Base-by-base conservation (phyloP, 2,329 filamentous ascomycete genomes). In the Myriosclerotinia curreyana region DNA sequence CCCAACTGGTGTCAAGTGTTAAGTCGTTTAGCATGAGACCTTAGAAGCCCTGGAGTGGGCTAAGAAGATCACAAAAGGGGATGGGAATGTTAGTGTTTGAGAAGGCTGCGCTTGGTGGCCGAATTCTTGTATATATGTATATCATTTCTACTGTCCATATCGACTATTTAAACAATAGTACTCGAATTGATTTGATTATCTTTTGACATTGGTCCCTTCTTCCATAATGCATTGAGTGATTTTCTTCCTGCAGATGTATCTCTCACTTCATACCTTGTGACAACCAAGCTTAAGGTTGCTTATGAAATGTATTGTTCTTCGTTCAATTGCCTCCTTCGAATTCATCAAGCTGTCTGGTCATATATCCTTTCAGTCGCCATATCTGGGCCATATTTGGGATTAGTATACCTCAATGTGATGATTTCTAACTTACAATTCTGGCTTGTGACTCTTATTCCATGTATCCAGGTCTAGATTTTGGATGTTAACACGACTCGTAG, bases 1-100 rank as follows among this genome's bases (percentile, higher is more conserved):
- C 40, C 70, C 71, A 53, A 15, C 62, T 15, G 70, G 66, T 50
- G 71, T 66, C 55, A 64, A 60, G 28, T 73, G 69, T 66, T 73
- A 71, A 61, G 51, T 49, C 11, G 3, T n/a, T 51, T 60, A 34
- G 42, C 22, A 42, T 12, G 15, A 3, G 9, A 5, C 9, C 17
- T 22, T n/a, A 12, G 11, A 40, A 50, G 11, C 22, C 5, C 55
- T 28, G 7, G 8, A 20, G 11, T 20, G 42, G 20, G n/a, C 9
- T 36, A 34, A 14, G 12, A 36, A 48, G n/a, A 36, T 48, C 11
- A 5, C 31, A 36, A n/a, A 49, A 31, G 44, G 28, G 55, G 42
- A 44, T 12, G 9, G n/a, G 17, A 5, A 31, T 31, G 28, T 6
- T 31, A 6, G 28, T 6, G 42, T 20, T 48, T 22, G 8, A 22